These are phyloP conservation scores for Talaromyces pinophilus DNA, from an alignment of 2,329 filamentous ascomycete species.

Conservation along the genomic window DNA sequence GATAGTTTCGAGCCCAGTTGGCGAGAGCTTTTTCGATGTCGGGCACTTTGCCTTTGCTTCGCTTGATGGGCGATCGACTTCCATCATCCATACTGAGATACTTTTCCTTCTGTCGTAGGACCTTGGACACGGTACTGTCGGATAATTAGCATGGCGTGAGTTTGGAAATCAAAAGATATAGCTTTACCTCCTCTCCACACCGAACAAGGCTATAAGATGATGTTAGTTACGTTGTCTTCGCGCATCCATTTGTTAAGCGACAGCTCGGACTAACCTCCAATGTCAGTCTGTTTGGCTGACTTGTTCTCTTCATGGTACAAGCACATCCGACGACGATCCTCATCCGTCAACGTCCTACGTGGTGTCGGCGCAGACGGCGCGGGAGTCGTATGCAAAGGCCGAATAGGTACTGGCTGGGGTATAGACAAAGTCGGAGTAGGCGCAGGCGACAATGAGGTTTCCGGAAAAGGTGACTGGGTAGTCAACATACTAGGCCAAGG, in stretches of 20 bases:
- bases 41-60: slow-evolving; percentile 78
- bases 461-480: slow-evolving; percentile 66
- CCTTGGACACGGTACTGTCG: slow-evolving; percentile 93
- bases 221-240: slow-evolving; percentile 26
- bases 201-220: slow-evolving; percentile 69
- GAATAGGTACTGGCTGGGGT: slow-evolving; percentile 52
- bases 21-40: slow-evolving; percentile 90
- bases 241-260: neutral
- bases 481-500: slow-evolving; percentile 80
- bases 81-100: slow-evolving; percentile 82
- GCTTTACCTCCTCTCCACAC: slow-evolving; percentile 89
- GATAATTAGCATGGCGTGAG: slow-evolving; percentile 12
- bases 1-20: slow-evolving; percentile 82
- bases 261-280: slow-evolving; percentile 63
- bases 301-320: slow-evolving; percentile 89
- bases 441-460: slow-evolving; percentile 61
- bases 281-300: slow-evolving; percentile 90
- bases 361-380: slow-evolving; percentile 60
- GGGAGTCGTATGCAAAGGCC: slow-evolving; percentile 33
- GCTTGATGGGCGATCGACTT: slow-evolving; percentile 76
- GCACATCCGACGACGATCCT: slow-evolving; percentile 90
- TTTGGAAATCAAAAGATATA: slow-evolving; percentile 11
- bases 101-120: slow-evolving; percentile 89
- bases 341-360: slow-evolving; percentile 84
- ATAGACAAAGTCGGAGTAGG: slow-evolving; percentile 51